Evolutionary conservation across 192 early-diverging fungal genomes (phyloP).

Genomic region (Dimargaris cristalligena): DNA sequence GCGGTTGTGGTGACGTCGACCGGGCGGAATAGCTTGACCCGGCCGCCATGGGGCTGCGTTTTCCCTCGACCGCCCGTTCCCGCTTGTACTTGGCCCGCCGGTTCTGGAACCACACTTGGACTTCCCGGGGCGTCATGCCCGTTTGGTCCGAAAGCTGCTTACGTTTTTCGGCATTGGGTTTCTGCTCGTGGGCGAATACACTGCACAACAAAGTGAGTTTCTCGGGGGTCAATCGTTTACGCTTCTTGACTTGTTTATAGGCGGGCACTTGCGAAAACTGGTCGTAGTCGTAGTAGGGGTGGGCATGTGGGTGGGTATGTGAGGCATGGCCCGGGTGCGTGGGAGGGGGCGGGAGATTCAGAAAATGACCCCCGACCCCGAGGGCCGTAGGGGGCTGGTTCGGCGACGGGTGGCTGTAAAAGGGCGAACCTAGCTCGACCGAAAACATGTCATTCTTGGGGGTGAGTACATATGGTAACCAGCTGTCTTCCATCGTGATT

Average conservation of each 20-base stretch:
- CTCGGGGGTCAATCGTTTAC: constrained; percentile 46
- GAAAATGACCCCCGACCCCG: background rate
- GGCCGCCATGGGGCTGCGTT: constrained; percentile 9
- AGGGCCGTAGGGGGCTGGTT: background rate
- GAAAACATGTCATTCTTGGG: background rate
- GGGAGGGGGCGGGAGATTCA: background rate
- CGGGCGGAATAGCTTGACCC: background rate
- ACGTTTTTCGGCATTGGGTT: constrained; percentile 47
- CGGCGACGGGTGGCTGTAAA: background rate
- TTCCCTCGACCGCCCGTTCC: constrained; percentile 19
- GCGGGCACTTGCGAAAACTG: background rate
- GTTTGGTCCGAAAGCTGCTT: constrained; percentile 39
- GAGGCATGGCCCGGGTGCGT: too few species aligned
- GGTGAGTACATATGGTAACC: constrained; percentile 3
- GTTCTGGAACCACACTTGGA: constrained; percentile 84
- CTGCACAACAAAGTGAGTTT: constrained; percentile 43
- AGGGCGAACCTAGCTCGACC: background rate
- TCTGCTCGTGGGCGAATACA: constrained; percentile 38
- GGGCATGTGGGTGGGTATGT: too few species aligned
- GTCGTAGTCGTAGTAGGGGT: constrained; percentile 5
- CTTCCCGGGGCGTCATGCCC: constrained; percentile 47
- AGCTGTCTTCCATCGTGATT: constrained; percentile 2
- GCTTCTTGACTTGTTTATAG: constrained; percentile 29
- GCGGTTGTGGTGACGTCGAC: background rate
- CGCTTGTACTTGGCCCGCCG: constrained; percentile 73